Base-by-base conservation (phyloP, 108 stramenopile genomes). In the Discostella stelligeroides region DNA sequence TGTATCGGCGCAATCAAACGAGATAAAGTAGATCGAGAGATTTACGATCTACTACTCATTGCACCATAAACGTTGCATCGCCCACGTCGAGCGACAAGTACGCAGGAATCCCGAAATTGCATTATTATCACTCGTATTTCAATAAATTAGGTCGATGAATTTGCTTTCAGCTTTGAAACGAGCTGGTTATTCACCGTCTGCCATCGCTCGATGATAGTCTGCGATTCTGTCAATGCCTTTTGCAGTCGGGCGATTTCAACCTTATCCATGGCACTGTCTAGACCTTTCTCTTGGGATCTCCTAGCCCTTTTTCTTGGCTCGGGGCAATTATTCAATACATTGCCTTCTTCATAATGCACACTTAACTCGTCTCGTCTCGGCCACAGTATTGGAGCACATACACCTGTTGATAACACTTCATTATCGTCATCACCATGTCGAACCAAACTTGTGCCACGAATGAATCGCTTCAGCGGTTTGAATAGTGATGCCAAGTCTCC, bases 131-230 rank as follows among this genome's bases (percentile, higher is more conserved):
- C n/a, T n/a, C n/a, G n/a, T n/a, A n/a, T n/a, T n/a, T n/a, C n/a
- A n/a, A n/a, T n/a, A n/a, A n/a, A n/a, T n/a, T n/a, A n/a, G n/a
- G n/a, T n/a, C n/a, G n/a, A n/a, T n/a, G n/a, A n/a, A n/a, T n/a
- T n/a, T n/a, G n/a, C n/a, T n/a, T n/a, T n/a, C n/a, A n/a, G n/a
- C n/a, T n/a, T n/a, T n/a, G n/a, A n/a, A n/a, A n/a, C n/a, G n/a
- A n/a, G n/a, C n/a, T n/a, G 86, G 67, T 89, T 88, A 68, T 89
- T 89, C 42, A 92, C 91, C 23, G 62, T 72, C 67, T 89, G 66
- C 91, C 91, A 92, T 63, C 91, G 58, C 42, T 79, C 79, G 29
- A 92, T 82, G 23, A 81, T 71, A 1, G 59, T 48, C 13, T 63
- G 49, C 17, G 88, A 84, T 23, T 82, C 60, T 38, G 53, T 76